Base-by-base conservation (phyloP, 106 monocot species). In the Platanthera guangdongensis region DNA sequence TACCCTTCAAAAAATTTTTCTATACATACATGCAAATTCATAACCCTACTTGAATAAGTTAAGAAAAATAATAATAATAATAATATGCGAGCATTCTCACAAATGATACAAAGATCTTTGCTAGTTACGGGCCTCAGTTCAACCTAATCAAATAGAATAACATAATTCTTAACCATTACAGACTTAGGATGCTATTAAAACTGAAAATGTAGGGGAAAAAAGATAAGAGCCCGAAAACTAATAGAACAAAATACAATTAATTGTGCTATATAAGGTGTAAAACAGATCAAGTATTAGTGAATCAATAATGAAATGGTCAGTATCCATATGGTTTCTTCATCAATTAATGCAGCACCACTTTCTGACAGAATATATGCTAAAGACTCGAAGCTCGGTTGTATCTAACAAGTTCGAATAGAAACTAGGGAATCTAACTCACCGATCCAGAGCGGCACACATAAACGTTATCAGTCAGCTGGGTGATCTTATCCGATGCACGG, bases 361-460 rank as follows among this genome's bases (percentile, higher is more conserved):
- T 21, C 55, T 13, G 21, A 18, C 7, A 60, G 6, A 55, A 15
- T 55, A 60, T 60, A 19, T 60, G 19, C n/a, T n/a, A 15, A 4
- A 25, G 39, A 39, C 5, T 60, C 59, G 18, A 60, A 60, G 21
- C 59, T 6, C 67, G 5, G 2, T 9, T 39, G 11, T 30, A 9
- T 39, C 6, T 12, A 0, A 67, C 25, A 48, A 70, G 47, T 48
- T 48, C n/a, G 7, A 70, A 6, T 46, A 46, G n/a, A 51, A 72
- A 2, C 50, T 15, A 8, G 3, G 21, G 22, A 48, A 71, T 71
- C 50, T 32, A 15, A 51, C 72, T 81, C 72, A 82, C 82, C 62
- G 82, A 82, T 72, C 82, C 82, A 59, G 82, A 82, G 14, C 82
- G 77, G 77, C 82, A 82, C 39, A 82, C 82, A 14, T 82, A 82